These are phyloP conservation scores for Pestalotiopsis sp. DNA, from an alignment of 2,329 filamentous ascomycete species.

Conservation along the genomic window DNA sequence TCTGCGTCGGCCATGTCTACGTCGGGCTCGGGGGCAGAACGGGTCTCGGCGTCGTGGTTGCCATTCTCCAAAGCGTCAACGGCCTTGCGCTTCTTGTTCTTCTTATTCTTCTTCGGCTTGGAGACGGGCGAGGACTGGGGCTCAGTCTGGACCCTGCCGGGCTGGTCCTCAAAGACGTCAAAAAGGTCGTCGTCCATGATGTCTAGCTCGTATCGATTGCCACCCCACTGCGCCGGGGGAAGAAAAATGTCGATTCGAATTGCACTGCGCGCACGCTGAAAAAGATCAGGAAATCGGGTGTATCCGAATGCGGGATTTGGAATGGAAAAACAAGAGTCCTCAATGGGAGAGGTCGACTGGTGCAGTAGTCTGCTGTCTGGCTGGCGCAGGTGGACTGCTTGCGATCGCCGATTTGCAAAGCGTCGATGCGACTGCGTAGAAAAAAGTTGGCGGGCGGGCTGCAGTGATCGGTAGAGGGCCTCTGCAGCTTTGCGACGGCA, in stretches of 20 bases:
- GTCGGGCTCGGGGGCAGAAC: constrained; percentile 32
- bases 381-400: background rate
- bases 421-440: background rate
- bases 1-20: constrained; percentile 32
- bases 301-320: too few species aligned
- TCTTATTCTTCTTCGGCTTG: constrained; percentile 44
- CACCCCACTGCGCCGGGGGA: constrained; percentile 5
- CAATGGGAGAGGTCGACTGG: background rate
- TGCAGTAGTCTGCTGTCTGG: background rate
- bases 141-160: constrained; percentile 46
- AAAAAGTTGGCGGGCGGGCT: constrained; percentile 6
- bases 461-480: background rate
- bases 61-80: constrained; percentile 72
- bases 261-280: background rate
- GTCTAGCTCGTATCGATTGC: constrained; percentile 9
- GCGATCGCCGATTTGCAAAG: constrained; percentile 3
- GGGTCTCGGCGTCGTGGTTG: constrained; percentile 25
- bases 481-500: constrained; percentile 1
- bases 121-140: constrained; percentile 26
- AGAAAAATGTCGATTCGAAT: background rate
- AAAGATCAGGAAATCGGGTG: background rate
- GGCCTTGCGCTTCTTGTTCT: constrained; percentile 78
- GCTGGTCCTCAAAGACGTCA: constrained; percentile 74
- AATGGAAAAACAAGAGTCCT: background rate
- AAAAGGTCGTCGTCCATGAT: constrained; percentile 80